Evolutionary conservation across 2,329 filamentous ascomycete species (phyloP), one percentile per base, ranked within the genome.

Genomic region (Aspergillus sp.): DNA sequence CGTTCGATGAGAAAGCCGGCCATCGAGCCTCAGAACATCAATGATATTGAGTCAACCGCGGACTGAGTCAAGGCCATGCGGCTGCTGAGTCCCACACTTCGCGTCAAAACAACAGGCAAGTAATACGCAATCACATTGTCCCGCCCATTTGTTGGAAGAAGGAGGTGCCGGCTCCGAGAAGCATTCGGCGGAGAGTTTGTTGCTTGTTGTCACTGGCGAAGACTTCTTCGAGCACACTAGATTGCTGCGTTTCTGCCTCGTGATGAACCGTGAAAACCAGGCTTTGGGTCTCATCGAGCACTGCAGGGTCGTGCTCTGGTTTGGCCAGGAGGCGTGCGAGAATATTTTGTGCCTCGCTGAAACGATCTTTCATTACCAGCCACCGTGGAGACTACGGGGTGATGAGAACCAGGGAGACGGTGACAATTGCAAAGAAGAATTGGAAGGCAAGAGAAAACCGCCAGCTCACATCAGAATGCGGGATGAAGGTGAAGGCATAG

Each of bases 1-100:
- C 68, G 59, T 45, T 75, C 73, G 47, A 75, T 73, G n/a, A 73
- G 63, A 42, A 74, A 69, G 50, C 68, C 69, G 5, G 71, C 66
- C 15, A 70, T 44, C 35, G 61, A 27, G 13, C 41, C 47, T 44
- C 50, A 55, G 44, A 58, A 44, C 33, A 54, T 53, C 4, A 48
- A 43, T 1, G 44, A 46, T 15, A 52, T 50, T 1, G 55, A 50
- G 30, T 57, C 44, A 10, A 43, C 38, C 4, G 55, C 56, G 2
- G 54, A 54, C 13, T 57, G 44, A 13, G 56, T 48, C 20, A 55
- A 39, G 2, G 54, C 37, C 46, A 57, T 41, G 13, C 52, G 48
- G 17, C 45, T 20, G 22, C 37, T 48, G 3, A 58, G 39, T 2
- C 54, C 54, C 5, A 58, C 42, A 1, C 52, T 53, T 4, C 49